Evolutionary conservation across 202 grass and related monocot species (phyloP).

Genomic region (Musa balbisiana): DNA sequence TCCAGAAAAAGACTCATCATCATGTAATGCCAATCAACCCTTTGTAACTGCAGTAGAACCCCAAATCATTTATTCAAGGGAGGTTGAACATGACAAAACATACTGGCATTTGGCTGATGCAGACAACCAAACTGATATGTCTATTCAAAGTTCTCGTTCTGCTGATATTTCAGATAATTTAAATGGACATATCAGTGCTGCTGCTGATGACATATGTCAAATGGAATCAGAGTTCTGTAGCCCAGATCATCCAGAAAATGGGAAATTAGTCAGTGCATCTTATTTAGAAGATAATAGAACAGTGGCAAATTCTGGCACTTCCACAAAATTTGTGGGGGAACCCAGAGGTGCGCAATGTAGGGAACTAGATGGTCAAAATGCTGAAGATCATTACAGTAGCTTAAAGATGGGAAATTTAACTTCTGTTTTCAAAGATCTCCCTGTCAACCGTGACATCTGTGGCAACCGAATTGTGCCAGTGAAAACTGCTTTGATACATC

Average conservation of each 20-base stretch:
- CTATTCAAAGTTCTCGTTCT: slow-evolving; percentile 29
- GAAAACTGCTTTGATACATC: background rate
- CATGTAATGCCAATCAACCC: slow-evolving; percentile 22
- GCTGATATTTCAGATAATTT: slow-evolving; percentile 26
- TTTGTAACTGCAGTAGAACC: slow-evolving; percentile 15
- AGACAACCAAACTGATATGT: slow-evolving; percentile 26
- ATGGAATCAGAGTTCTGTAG: slow-evolving; percentile 51
- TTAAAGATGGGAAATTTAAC: slow-evolving; percentile 3
- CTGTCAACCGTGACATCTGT: slow-evolving; percentile 12
- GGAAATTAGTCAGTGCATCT: slow-evolving; percentile 10
- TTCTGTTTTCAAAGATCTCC: background rate
- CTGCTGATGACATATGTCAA: slow-evolving; percentile 45
- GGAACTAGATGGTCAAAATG: slow-evolving; percentile 24
- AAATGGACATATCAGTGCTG: slow-evolving; percentile 31
- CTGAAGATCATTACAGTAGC: background rate
- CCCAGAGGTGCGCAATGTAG: slow-evolving; percentile 7
- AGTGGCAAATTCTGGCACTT: slow-evolving; percentile 25
- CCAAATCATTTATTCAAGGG: slow-evolving; percentile 22
- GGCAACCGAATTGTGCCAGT: background rate
- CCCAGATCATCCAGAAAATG: slow-evolving; percentile 33
- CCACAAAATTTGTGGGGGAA: slow-evolving; percentile 18
- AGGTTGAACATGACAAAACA: slow-evolving; percentile 16
- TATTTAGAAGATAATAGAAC: slow-evolving; percentile 29
- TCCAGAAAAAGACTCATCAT: slow-evolving; percentile 15
- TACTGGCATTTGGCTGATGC: slow-evolving; percentile 24